Conservation (phyloP, 805 yeast genomes). For the Ogataea paraovalis region DNA sequence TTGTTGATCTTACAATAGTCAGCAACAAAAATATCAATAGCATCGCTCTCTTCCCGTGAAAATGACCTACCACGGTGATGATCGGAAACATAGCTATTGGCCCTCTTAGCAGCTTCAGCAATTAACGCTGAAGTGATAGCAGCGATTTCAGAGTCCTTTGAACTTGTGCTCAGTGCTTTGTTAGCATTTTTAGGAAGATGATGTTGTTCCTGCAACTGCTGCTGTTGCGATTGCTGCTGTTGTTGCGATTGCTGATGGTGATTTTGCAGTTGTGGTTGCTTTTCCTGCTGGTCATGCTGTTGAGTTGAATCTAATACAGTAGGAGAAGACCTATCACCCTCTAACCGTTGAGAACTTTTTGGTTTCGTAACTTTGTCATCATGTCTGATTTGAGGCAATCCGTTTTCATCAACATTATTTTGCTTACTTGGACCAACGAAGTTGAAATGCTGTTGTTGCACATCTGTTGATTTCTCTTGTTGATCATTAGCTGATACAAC, state of each 20-base stretch:
- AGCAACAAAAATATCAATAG: slow-evolving; percentile 67
- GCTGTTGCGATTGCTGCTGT: slow-evolving; percentile 8
- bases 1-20: slow-evolving; percentile 66
- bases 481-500: background rate
- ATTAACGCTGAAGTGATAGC: slow-evolving; percentile 38
- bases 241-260: background rate
- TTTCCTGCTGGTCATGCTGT: slow-evolving; percentile 5
- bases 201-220: background rate
- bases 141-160: background rate
- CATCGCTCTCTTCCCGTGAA: slow-evolving; percentile 59
- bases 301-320: background rate
- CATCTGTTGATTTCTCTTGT: background rate
- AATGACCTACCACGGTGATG: slow-evolving; percentile 36
- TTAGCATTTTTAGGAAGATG: background rate
- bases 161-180: background rate
- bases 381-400: background rate
- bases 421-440: background rate
- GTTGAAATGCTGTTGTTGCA: background rate
- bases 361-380: background rate
- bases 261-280: background rate
- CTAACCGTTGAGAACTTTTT: too few relatives aligned
- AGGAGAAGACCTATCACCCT: too few relatives aligned
- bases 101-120: slow-evolving; percentile 42
- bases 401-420: background rate
- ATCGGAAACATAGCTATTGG: slow-evolving; percentile 30